These are phyloP conservation scores for Starmerella bacillaris DNA, from an alignment of 805 yeast genomes.

Conservation along the genomic window DNA sequence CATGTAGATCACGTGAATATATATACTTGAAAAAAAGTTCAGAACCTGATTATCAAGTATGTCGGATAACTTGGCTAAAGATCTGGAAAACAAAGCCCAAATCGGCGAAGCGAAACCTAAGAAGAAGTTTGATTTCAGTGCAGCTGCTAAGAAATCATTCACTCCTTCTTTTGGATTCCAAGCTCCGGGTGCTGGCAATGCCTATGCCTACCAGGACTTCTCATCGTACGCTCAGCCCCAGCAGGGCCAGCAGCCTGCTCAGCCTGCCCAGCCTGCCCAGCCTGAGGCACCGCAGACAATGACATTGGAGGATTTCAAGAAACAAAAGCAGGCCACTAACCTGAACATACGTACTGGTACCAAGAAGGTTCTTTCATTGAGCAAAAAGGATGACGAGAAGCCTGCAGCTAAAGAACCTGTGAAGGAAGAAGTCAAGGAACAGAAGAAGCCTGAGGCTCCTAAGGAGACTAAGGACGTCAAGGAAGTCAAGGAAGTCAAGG, in stretches of 20 bases:
- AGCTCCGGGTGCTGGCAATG: slow-evolving; percentile 6
- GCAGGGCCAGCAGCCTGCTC: slow-evolving; percentile 1
- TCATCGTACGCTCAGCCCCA: slow-evolving; percentile 16
- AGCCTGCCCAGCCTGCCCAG: slow-evolving; percentile 2
- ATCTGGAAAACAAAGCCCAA: slow-evolving; percentile 18
- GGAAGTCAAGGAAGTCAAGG: slow-evolving; percentile 1
- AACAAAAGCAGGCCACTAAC: slow-evolving; percentile 12
- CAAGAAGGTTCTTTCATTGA: slow-evolving; percentile 16
- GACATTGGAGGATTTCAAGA: slow-evolving; percentile 18
- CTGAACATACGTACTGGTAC: slow-evolving; percentile 16
- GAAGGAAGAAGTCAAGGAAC: slow-evolving; percentile 1
- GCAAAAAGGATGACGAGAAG: slow-evolving; percentile 5
- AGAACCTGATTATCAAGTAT: too few relatives aligned
- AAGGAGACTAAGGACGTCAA: not conserved
- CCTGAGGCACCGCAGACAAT: slow-evolving; percentile 9
- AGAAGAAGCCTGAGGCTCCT: slow-evolving; percentile 2
- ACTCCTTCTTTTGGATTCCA: slow-evolving; percentile 8
- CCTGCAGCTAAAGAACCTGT: slow-evolving; percentile 1
- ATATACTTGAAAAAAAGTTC: too few relatives aligned
- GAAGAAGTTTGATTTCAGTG: slow-evolving; percentile 16
- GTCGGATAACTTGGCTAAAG: slow-evolving; percentile 18
- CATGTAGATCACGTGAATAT: too few relatives aligned
- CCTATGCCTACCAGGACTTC: slow-evolving; percentile 18
- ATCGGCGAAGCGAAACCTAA: slow-evolving; percentile 15
- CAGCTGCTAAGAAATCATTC: slow-evolving; percentile 10